Conservation (phyloP, 1,139 yeast genomes). For the Lodderomyces theae region DNA sequence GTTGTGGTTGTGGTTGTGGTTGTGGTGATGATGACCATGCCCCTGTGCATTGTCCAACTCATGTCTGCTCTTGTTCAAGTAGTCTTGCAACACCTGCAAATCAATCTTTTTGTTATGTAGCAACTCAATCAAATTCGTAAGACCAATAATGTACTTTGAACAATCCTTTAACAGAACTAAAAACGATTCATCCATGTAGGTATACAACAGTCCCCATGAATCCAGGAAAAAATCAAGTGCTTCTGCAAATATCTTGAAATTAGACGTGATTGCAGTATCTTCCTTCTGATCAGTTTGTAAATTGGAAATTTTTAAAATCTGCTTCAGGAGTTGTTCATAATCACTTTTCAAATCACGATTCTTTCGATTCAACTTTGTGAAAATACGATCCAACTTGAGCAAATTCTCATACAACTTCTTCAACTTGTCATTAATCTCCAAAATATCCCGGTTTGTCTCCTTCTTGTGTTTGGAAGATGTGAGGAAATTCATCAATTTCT, state of each 20-base stretch:
- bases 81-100: conserved; percentile 80
- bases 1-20: too few species aligned
- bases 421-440: conserved; percentile 78
- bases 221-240: conserved; percentile 51
- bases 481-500: conserved; percentile 87
- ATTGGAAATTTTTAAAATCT: conserved; percentile 64
- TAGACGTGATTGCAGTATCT: conserved; percentile 22
- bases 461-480: conserved; percentile 67
- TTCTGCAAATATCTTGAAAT: conserved; percentile 41
- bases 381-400: conserved; percentile 72
- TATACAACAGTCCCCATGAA: conserved; percentile 44
- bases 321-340: conserved; percentile 67
- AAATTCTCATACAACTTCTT: conserved; percentile 84
- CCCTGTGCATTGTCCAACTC: conserved; percentile 65
- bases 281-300: conserved; percentile 24
- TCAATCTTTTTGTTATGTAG: conserved; percentile 92
- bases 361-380: conserved; percentile 67
- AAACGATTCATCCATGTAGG: conserved; percentile 76
- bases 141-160: conserved; percentile 76
- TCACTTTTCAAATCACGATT: conserved; percentile 73
- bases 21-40: conserved; percentile 14
- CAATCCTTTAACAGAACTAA: conserved; percentile 81
- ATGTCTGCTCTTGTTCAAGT: conserved; percentile 62
- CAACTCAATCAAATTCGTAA: conserved; percentile 72
- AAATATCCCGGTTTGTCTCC: conserved; percentile 73